phyloP scores from a whole-genome alignment of 306 rosid species.

The Prunus fruticosa region DNA sequence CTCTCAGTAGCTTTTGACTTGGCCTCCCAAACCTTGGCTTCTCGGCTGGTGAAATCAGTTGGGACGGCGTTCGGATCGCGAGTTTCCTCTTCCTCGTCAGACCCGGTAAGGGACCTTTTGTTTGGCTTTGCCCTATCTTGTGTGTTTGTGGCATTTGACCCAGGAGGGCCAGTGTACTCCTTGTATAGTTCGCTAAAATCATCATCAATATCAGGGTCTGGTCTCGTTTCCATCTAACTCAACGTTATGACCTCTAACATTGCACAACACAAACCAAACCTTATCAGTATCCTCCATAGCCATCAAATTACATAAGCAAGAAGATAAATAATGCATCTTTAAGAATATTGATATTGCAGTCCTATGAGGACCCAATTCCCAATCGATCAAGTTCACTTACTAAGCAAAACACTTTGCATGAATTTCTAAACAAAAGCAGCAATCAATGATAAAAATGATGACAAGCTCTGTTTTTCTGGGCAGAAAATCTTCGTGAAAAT shows the following conservation, averaged over 20 bases:
- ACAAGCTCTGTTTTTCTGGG: not conserved
- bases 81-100: constrained; percentile 78
- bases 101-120: constrained; percentile 78
- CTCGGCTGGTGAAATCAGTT: constrained; percentile 95
- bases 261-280: constrained; percentile 9
- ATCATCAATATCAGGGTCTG: constrained; percentile 77
- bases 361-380: not conserved
- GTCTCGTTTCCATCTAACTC: constrained; percentile 60
- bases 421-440: not conserved
- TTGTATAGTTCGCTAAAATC: constrained; percentile 90
- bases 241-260: constrained; percentile 28
- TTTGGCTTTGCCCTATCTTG: constrained; percentile 56
- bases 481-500: not conserved
- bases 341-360: not conserved
- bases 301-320: not conserved
- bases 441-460: too few relatives aligned
- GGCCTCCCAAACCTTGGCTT: constrained; percentile 99
- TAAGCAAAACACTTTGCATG: not conserved
- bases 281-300: not conserved
- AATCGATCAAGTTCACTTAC: not conserved
- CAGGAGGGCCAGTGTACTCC: constrained; percentile 92
- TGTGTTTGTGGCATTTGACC: constrained; percentile 37
- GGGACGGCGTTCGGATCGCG: constrained; percentile 97
- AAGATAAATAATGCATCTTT: not conserved
- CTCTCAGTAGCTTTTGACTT: constrained; percentile 98